Percentiles rank a stretch among this genome's conserved stretches.
Evolutionary conservation across 495 filamentous ascomycete species (phyloP).

Genomic region (Xylaria telfairii): DNA sequence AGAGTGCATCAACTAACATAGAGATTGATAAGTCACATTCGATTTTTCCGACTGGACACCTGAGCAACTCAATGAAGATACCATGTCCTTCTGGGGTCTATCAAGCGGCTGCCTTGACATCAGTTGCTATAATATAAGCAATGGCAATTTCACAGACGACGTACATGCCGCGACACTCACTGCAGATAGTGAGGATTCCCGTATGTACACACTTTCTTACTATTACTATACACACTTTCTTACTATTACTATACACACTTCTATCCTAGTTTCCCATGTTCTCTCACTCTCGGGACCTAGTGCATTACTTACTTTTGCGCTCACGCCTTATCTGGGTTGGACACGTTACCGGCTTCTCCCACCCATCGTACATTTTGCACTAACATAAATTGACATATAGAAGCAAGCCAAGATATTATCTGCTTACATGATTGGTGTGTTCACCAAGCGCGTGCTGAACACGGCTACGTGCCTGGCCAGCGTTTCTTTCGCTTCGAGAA

Average conservation of each 20-base stretch:
- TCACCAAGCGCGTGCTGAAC: conserved; percentile 2
- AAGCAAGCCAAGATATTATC: conserved; percentile 11
- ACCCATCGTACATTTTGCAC: not conserved
- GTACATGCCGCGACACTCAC: conserved; percentile 12
- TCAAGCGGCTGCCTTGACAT: conserved; percentile 14
- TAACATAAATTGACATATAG: not conserved
- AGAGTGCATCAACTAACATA: not conserved
- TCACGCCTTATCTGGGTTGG: not conserved
- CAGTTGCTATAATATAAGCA: conserved; percentile 14
- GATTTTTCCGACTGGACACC: conserved; percentile 23
- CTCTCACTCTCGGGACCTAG: not conserved
- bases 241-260: not conserved
- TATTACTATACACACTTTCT: not conserved
- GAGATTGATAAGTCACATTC: not conserved
- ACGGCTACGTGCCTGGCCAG: conserved; percentile 6
- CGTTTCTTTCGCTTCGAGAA: conserved; percentile 21
- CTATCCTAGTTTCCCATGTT: not conserved
- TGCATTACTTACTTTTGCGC: not conserved
- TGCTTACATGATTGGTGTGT: conserved; percentile 22
- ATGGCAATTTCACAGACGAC: conserved; percentile 11
- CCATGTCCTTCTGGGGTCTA: conserved; percentile 15
- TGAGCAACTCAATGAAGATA: conserved; percentile 19
- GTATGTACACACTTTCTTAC: not conserved
- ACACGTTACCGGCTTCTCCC: not conserved
- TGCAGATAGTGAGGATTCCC: not conserved